These are phyloP conservation scores for Coemansia sp. DNA, from an alignment of 192 early-diverging fungal genomes.

Conservation along the genomic window DNA sequence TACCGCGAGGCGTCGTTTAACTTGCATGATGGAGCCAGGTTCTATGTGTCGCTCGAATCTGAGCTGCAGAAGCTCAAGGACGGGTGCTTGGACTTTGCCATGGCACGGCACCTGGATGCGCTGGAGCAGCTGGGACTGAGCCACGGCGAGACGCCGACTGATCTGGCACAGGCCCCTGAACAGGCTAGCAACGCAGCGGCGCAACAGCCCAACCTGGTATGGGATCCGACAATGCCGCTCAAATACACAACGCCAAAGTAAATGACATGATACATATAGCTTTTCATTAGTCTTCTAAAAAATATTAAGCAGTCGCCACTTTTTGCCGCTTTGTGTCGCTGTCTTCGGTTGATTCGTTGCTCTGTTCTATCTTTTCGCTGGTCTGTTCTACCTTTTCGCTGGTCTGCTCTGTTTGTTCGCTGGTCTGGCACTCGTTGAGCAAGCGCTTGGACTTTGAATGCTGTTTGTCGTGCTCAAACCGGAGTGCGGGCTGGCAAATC, in stretches of 20 bases:
- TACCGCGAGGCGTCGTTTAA: slow-evolving; percentile 74
- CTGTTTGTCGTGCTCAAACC: slow-evolving; percentile 54
- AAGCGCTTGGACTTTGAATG: slow-evolving; percentile 42
- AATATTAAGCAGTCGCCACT: neutral
- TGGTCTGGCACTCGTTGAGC: slow-evolving; percentile 37
- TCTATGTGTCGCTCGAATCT: slow-evolving; percentile 68
- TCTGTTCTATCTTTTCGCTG: no score
- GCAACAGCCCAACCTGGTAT: slow-evolving; percentile 27
- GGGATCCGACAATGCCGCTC: slow-evolving; percentile 49
- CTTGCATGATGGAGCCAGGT: slow-evolving; percentile 72
- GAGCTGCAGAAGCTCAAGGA: slow-evolving; percentile 62
- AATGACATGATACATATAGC: neutral
- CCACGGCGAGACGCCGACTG: slow-evolving; percentile 23
- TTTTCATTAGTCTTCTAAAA: neutral
- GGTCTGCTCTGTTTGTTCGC: neutral
- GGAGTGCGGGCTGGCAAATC: slow-evolving; percentile 62
- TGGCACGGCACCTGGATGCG: slow-evolving; percentile 67
- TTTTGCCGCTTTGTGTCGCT: slow-evolving; percentile 23
- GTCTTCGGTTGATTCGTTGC: neutral
- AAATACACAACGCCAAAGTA: slow-evolving; percentile 35
- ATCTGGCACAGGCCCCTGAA: slow-evolving; percentile 24
- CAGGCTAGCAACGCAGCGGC: neutral
- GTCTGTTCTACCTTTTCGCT: neutral
- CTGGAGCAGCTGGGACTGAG: slow-evolving; percentile 49
- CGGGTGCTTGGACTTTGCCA: slow-evolving; percentile 70